phyloP scores from a whole-genome alignment of 352 stramenopile species.

The Globisporangium radiosum region DNA sequence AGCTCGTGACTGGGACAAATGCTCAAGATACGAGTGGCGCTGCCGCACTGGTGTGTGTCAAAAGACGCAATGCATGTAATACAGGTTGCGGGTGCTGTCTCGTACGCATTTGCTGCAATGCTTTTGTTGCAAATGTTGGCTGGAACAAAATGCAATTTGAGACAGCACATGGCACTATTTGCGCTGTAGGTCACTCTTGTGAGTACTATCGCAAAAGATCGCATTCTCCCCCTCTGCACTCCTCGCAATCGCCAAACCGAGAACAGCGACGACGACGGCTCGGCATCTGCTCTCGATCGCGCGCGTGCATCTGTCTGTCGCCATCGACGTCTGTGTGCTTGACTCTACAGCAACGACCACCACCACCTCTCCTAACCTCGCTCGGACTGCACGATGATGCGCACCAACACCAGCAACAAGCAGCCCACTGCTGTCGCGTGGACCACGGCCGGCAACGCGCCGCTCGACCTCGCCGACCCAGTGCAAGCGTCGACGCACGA shows the following conservation, averaged over 20 bases:
- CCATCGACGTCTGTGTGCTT: not conserved
- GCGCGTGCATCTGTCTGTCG: not conserved
- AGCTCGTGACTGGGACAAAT: too few relatives aligned
- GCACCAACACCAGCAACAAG: slow-evolving; percentile 6
- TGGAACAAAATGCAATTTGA: too few relatives aligned
- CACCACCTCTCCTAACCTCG: not conserved
- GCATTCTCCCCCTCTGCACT: not conserved
- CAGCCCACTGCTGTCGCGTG: slow-evolving; percentile 55
- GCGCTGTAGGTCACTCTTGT: not conserved
- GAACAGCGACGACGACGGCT: not conserved
- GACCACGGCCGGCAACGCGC: slow-evolving; percentile 52
- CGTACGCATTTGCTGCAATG: too few relatives aligned
- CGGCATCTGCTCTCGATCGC: too few relatives aligned
- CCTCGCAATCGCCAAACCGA: not conserved
- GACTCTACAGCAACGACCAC: not conserved
- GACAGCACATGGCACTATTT: too few relatives aligned
- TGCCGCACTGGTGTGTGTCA: too few relatives aligned
- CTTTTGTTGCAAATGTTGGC: not conserved
- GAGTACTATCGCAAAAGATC: not conserved
- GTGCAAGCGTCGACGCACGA: slow-evolving; percentile 30
- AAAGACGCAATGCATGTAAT: too few relatives aligned
- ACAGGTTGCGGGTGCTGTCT: too few relatives aligned
- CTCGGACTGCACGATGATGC: slow-evolving; percentile 7
- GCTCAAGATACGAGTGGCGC: too few relatives aligned
- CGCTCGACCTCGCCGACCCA: slow-evolving; percentile 27